These are phyloP conservation scores for Panus rudis DNA, from an alignment of 768 basidiomycete species.

Conservation along the genomic window DNA sequence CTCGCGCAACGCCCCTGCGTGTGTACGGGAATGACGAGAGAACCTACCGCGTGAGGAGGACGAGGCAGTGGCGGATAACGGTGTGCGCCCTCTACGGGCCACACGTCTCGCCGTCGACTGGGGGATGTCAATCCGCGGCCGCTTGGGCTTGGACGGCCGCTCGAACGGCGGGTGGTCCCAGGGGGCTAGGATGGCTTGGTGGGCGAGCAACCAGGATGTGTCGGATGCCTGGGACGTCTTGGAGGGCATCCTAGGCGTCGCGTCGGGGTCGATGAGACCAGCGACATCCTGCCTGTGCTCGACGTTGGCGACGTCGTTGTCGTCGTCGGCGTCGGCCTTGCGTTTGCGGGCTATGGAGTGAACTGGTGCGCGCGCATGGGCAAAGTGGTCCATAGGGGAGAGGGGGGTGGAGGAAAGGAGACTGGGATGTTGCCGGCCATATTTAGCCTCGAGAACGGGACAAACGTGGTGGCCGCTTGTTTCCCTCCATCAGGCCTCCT, in stretches of 20 bases:
- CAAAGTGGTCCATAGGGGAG: constrained; percentile 57
- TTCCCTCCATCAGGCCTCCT: constrained; percentile 14
- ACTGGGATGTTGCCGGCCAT: constrained; percentile 18
- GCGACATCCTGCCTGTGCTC: constrained; percentile 6
- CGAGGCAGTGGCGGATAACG: constrained; percentile 4
- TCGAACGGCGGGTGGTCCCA: constrained; percentile 19
- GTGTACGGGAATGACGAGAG: constrained; percentile 22
- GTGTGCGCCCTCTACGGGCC: constrained; percentile 13
- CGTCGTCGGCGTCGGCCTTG: constrained; percentile 52
- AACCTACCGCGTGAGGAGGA: constrained; percentile 18
- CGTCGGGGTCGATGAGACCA: constrained; percentile 14
- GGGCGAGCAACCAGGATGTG: constrained; percentile 20
- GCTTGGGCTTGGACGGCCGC: constrained; percentile 21
- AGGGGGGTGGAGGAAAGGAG: constrained; percentile 16
- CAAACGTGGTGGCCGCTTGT: constrained; percentile 28
- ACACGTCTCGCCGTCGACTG: constrained; percentile 9
- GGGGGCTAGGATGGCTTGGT: constrained; percentile 19
- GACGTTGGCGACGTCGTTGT: constrained; percentile 3
- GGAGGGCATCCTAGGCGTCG: constrained; percentile 20
- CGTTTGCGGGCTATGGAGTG: constrained; percentile 54
- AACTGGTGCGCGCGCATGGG: constrained; percentile 39
- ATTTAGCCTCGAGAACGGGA: constrained; percentile 29
- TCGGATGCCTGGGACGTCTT: constrained; percentile 34
- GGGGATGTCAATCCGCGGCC: constrained; percentile 24
- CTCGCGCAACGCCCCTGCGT: constrained; percentile 25